Conservation (phyloP, 139 green algal species). For the Micractinium sp. region DNA sequence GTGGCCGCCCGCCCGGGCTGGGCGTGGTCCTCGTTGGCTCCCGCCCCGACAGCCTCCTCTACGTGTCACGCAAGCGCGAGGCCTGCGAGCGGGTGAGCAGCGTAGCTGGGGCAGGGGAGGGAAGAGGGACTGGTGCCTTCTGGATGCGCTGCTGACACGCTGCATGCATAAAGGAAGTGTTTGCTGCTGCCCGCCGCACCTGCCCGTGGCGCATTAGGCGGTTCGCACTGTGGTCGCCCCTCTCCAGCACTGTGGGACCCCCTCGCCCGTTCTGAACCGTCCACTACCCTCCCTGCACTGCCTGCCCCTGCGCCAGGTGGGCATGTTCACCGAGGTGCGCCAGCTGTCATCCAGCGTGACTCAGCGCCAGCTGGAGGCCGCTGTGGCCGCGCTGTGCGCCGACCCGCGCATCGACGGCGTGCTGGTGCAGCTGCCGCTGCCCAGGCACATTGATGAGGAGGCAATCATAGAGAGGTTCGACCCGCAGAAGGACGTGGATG, state of each 20-base stretch:
- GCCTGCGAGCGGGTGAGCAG: conserved; percentile 63
- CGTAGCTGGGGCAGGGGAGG: not conserved
- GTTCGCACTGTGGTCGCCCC: too few species aligned
- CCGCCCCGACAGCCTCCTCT: conserved; percentile 91
- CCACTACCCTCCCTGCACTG: not conserved
- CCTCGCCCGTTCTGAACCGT: too few species aligned
- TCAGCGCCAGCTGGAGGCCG: conserved; percentile 47
- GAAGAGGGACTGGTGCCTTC: not conserved
- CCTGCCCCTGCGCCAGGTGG: conserved; percentile 28
- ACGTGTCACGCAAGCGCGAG: conserved; percentile 94
- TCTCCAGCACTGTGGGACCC: not conserved
- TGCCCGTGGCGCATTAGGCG: too few species aligned
- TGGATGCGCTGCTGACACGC: too few species aligned
- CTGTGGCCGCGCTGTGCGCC: conserved; percentile 78
- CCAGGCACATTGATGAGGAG: conserved; percentile 92
- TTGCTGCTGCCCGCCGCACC: too few species aligned
- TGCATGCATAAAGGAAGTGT: not conserved
- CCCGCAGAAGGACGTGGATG: conserved; percentile 95
- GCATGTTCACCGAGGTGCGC: conserved; percentile 36
- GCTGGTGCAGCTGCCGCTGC: conserved; percentile 97
- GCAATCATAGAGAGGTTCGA: conserved; percentile 82
- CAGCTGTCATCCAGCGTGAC: conserved; percentile 56
- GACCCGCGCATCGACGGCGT: conserved; percentile 93
- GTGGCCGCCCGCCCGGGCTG: conserved; percentile 73
- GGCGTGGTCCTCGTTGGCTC: conserved; percentile 93